phyloP scores from a whole-genome alignment of 192 early-diverging fungal genomes.

The Linnemannia hyalina region DNA sequence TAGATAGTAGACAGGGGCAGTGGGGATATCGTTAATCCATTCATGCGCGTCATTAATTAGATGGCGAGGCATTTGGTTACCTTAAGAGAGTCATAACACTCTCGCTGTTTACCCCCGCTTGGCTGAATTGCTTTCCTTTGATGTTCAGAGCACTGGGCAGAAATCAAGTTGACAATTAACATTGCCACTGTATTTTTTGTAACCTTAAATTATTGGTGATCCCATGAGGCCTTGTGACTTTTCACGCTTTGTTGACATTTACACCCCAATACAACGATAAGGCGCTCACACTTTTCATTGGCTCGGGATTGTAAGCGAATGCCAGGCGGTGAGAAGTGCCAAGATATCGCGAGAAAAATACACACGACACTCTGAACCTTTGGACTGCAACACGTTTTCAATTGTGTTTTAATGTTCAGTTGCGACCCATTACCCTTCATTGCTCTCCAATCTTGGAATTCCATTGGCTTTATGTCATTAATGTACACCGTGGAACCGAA shows the following conservation, averaged over 20 bases:
- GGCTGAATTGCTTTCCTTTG: conserved; percentile 83
- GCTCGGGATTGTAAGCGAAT: background rate
- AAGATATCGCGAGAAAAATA: background rate
- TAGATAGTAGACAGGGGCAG: conserved; percentile 79
- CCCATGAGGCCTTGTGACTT: too few species aligned
- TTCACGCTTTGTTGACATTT: too few species aligned
- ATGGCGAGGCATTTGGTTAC: too few species aligned
- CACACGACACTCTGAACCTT: too few species aligned
- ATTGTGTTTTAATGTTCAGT: background rate
- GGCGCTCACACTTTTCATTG: conserved; percentile 1
- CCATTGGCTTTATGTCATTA: background rate
- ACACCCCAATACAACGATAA: background rate
- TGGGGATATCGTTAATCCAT: conserved; percentile 56
- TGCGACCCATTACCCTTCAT: background rate
- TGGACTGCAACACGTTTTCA: background rate
- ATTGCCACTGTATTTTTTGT: conserved; percentile 57
- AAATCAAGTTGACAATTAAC: too few species aligned
- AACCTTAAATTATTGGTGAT: too few species aligned
- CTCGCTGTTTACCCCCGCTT: conserved; percentile 75
- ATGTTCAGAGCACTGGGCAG: conserved; percentile 87
- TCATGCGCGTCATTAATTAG: too few species aligned
- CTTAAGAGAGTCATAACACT: too few species aligned
- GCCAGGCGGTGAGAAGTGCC: background rate
- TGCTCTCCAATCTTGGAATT: background rate
- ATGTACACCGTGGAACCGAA: background rate